A percentile compares a stretch with the other conserved stretches of the same genome.
Evolutionary conservation across 1,284 basidiomycete species (phyloP).

Genomic region (Papiliotrema terrestris): DNA sequence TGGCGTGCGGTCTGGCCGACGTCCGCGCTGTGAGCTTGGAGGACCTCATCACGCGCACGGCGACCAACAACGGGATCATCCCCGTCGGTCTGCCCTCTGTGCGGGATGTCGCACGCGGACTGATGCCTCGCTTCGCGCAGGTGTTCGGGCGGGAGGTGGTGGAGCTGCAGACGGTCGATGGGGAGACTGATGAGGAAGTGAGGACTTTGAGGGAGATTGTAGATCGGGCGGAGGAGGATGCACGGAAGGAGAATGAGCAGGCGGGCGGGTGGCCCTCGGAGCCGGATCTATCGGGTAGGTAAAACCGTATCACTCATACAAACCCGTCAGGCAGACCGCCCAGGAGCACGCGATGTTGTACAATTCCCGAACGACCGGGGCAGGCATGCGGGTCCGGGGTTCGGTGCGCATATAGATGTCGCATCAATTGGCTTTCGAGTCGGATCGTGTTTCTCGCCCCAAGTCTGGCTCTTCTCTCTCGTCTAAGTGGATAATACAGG

Average conservation of each 20-base stretch:
- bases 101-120: constrained; percentile 18
- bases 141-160: constrained; percentile 35
- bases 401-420: too few relatives aligned
- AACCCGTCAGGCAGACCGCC: too few relatives aligned
- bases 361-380: too few relatives aligned
- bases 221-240: constrained; percentile 25
- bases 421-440: too few relatives aligned
- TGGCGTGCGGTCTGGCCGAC: constrained; percentile 89
- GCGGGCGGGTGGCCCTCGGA: constrained; percentile 29
- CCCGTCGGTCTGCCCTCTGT: constrained; percentile 18
- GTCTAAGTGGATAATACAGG: too few relatives aligned
- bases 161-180: constrained; percentile 10
- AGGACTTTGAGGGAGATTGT: constrained; percentile 26
- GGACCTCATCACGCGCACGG: constrained; percentile 28
- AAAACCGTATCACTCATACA: not conserved
- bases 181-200: constrained; percentile 13
- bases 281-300: constrained; percentile 18
- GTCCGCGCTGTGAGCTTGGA: constrained; percentile 60
- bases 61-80: not conserved
- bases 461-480: too few relatives aligned
- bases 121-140: constrained; percentile 38
- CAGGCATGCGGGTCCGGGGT: too few relatives aligned
- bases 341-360: too few relatives aligned
- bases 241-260: constrained; percentile 17
- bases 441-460: too few relatives aligned